These are phyloP conservation scores for Leccinum subtestaceum DNA, from an alignment of 768 basidiomycete species.

Conservation along the genomic window DNA sequence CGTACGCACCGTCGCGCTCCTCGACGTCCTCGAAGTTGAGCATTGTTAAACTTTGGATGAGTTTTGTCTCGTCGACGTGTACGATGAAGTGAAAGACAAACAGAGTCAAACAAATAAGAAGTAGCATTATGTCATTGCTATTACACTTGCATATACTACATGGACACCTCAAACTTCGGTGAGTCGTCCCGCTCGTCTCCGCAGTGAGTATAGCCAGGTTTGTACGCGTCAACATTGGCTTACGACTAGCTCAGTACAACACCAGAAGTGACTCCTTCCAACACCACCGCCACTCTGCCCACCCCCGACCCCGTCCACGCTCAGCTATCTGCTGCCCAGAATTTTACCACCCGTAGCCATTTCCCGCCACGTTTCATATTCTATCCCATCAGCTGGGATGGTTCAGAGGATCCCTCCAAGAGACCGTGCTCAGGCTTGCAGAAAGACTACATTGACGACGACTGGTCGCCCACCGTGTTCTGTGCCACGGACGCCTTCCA, in stretches of 20 bases:
- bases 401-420: slow-evolving; percentile 14
- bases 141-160: neutral
- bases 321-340: slow-evolving; percentile 3
- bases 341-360: slow-evolving; percentile 3
- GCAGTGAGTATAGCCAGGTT: neutral
- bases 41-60: slow-evolving; percentile 40
- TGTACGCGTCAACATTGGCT: neutral
- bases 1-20: slow-evolving; percentile 82
- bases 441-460: slow-evolving; percentile 30
- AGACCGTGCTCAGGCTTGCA: neutral
- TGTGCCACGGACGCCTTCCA: slow-evolving; percentile 20
- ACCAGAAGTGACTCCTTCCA: slow-evolving; percentile 17
- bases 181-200: neutral
- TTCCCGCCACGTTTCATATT: slow-evolving; percentile 24
- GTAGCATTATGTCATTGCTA: slow-evolving; percentile 1
- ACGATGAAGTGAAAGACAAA: slow-evolving; percentile 15
- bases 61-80: slow-evolving; percentile 28
- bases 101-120: slow-evolving; percentile 15
- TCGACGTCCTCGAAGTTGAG: slow-evolving; percentile 95
- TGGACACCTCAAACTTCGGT: neutral
- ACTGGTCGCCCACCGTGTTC: slow-evolving; percentile 23
- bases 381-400: slow-evolving; percentile 28
- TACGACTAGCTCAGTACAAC: neutral
- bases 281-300: slow-evolving; percentile 31
- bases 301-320: slow-evolving; percentile 20